Conservation (phyloP, 179 eudicot species). For the Beta lomatogona region DNA sequence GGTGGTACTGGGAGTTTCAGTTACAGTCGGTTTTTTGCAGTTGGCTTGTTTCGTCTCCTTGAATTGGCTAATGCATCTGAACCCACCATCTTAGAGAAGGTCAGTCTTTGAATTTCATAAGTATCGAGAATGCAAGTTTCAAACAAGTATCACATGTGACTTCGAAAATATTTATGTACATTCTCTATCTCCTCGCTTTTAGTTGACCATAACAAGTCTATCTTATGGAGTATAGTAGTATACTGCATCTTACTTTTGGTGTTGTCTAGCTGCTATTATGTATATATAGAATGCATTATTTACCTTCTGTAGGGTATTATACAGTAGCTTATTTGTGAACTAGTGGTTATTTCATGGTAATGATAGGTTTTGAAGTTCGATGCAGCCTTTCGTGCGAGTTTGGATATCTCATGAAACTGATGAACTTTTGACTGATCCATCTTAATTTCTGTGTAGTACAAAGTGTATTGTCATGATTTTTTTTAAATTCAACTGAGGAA, state of each 20-base stretch:
- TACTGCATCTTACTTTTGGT: neutral
- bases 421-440: neutral
- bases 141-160: neutral
- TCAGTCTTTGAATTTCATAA: slow-evolving; percentile 24
- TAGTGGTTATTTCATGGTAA: neutral
- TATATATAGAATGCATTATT: too few relatives aligned
- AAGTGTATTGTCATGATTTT: neutral
- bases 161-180: neutral
- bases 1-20: slow-evolving; percentile 64
- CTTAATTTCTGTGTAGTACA: neutral
- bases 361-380: neutral
- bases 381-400: neutral
- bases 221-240: neutral
- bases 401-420: neutral
- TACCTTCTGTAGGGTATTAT: too few relatives aligned
- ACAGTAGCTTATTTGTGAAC: too few relatives aligned
- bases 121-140: neutral
- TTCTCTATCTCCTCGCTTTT: neutral
- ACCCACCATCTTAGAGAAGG: slow-evolving; percentile 85
- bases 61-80: slow-evolving; percentile 89
- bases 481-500: too few relatives aligned
- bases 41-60: slow-evolving; percentile 92
- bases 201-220: neutral
- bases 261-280: too few relatives aligned
- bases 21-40: slow-evolving; percentile 95